Conservation (phyloP, 2,329 filamentous ascomycete genomes). For the Fusarium sublunatum region DNA sequence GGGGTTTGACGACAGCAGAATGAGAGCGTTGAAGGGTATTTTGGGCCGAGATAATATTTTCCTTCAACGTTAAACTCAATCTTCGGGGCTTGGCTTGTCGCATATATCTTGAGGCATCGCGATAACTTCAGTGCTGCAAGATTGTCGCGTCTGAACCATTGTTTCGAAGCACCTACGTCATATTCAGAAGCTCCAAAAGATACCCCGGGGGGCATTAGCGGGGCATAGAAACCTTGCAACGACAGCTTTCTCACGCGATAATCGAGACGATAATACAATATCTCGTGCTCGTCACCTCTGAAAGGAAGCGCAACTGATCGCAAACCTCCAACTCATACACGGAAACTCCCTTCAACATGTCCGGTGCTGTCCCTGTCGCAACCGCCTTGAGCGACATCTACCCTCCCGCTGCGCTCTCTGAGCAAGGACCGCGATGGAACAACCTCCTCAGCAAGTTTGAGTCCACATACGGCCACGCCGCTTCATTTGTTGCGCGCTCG, state of each 20-base stretch:
- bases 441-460: conserved; percentile 77
- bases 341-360: conserved; percentile 53
- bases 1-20: conserved; percentile 11
- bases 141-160: neutral
- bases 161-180: conserved; percentile 29
- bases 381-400: conserved; percentile 85
- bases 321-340: neutral
- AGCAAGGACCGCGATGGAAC: conserved; percentile 81
- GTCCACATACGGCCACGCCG: conserved; percentile 72
- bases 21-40: neutral
- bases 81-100: neutral
- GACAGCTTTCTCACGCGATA: conserved; percentile 37
- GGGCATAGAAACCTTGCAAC: conserved; percentile 43
- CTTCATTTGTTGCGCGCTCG: conserved; percentile 87
- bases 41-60: neutral
- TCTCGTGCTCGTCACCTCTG: neutral
- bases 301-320: neutral
- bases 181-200: conserved; percentile 26
- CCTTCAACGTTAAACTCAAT: neutral
- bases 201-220: conserved; percentile 40
- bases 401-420: conserved; percentile 74
- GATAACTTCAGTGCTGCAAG: neutral
- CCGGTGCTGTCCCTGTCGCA: conserved; percentile 76
- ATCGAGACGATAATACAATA: conserved; percentile 26
- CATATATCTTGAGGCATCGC: conserved; percentile 1